phyloP scores from a whole-genome alignment of 2,329 filamentous ascomycete species.

The Akanthomyces dipterigenus region DNA sequence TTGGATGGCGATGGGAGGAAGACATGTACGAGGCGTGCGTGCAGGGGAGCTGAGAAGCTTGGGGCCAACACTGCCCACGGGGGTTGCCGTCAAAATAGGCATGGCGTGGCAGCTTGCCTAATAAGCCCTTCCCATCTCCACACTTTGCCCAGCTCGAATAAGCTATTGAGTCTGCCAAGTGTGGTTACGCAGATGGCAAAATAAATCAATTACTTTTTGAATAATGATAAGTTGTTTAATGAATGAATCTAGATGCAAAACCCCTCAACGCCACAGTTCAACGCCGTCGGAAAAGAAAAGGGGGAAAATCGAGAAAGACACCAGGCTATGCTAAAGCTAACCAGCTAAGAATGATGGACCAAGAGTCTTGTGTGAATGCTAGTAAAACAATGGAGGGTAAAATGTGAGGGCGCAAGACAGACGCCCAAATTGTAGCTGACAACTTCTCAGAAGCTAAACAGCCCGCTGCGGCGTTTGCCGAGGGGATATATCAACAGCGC shows the following conservation, averaged over 20 bases:
- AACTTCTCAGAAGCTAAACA: conserved; percentile 38
- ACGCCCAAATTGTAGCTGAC: background rate
- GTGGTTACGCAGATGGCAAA: background rate
- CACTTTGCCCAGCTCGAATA: background rate
- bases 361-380: background rate
- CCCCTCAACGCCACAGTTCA: background rate
- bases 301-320: background rate
- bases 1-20: conserved; percentile 16
- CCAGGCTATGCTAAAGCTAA: conserved; percentile 3
- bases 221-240: background rate
- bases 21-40: conserved; percentile 12
- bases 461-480: conserved; percentile 41
- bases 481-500: conserved; percentile 43
- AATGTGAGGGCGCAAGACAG: background rate
- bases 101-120: conserved; percentile 6
- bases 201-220: background rate
- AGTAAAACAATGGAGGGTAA: background rate
- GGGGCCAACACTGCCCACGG: background rate
- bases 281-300: background rate
- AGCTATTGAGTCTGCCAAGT: background rate
- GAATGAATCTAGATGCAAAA: background rate
- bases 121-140: background rate
- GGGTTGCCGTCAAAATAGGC: conserved; percentile 2
- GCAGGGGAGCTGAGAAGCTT: conserved; percentile 2
- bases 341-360: background rate